Conservation (phyloP, 257 asterid species). For the Echites panduratus region DNA sequence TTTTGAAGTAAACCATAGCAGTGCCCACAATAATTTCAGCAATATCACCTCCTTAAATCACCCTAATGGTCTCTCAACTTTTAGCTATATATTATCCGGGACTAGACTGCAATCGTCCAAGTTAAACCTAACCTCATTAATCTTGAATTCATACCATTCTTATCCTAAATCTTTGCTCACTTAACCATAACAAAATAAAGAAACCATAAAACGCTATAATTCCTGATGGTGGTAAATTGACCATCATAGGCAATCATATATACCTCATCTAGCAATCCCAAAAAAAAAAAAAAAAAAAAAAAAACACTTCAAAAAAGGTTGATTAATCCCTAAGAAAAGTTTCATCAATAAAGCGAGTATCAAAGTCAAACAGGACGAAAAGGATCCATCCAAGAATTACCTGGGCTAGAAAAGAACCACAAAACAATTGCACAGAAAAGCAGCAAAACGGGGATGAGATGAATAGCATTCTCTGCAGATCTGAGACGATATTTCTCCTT, state of each 20-base stretch:
- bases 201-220: neutral
- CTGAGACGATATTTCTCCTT: slow-evolving; percentile 55
- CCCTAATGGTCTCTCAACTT: neutral
- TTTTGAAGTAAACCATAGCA: neutral
- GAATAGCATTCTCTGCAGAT: slow-evolving; percentile 72
- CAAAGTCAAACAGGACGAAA: neutral
- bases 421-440: slow-evolving; percentile 51
- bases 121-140: neutral
- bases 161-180: neutral
- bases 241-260: neutral
- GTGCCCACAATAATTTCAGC: neutral
- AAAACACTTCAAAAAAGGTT: neutral
- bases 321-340: no score
- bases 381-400: slow-evolving; percentile 20
- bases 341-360: neutral
- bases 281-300: neutral
- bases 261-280: neutral
- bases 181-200: neutral
- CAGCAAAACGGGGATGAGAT: slow-evolving; percentile 56
- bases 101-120: neutral
- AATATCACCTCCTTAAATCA: neutral
- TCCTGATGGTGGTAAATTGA: neutral
- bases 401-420: slow-evolving; percentile 65
- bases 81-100: neutral
- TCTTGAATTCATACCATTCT: neutral